Evolutionary conservation across 352 stramenopile genomes (phyloP).

Genomic region (Phytophthora hybrid): DNA sequence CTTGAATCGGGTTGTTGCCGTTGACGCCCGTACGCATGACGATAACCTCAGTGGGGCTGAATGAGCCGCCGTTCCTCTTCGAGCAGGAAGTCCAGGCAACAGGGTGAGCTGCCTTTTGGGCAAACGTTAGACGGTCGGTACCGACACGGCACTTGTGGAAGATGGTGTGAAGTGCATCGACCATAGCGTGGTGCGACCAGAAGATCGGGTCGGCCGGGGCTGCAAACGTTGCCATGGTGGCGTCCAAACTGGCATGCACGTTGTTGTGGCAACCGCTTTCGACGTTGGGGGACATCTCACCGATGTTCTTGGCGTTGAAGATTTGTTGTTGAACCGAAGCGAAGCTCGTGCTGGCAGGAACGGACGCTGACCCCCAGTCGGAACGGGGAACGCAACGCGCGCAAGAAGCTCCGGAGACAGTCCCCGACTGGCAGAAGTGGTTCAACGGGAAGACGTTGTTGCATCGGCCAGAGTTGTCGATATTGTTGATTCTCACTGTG

Average conservation of each 20-base stretch:
- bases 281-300: slow-evolving; percentile 56
- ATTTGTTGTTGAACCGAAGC: slow-evolving; percentile 59
- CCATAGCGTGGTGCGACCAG: slow-evolving; percentile 79
- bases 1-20: slow-evolving; percentile 46
- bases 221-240: slow-evolving; percentile 62
- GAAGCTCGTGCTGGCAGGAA: slow-evolving; percentile 55
- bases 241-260: slow-evolving; percentile 57
- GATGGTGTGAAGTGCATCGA: slow-evolving; percentile 70
- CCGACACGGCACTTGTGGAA: slow-evolving; percentile 81
- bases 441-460: slow-evolving; percentile 46
- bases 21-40: slow-evolving; percentile 54
- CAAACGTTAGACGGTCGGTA: slow-evolving; percentile 47
- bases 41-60: slow-evolving; percentile 55
- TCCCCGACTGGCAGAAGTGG: slow-evolving; percentile 63
- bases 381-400: slow-evolving; percentile 59
- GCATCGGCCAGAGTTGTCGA: slow-evolving; percentile 52
- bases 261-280: slow-evolving; percentile 74
- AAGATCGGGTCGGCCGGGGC: slow-evolving; percentile 74
- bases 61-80: slow-evolving; percentile 37
- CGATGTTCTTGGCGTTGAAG: slow-evolving; percentile 62
- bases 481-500: slow-evolving; percentile 60
- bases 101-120: slow-evolving; percentile 52
- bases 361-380: slow-evolving; percentile 42
- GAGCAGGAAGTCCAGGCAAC: slow-evolving; percentile 63
- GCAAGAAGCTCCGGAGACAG: slow-evolving; percentile 32